Evolutionary conservation across 352 stramenopile genomes (phyloP).

Genomic region (Phytophthora megakarya): DNA sequence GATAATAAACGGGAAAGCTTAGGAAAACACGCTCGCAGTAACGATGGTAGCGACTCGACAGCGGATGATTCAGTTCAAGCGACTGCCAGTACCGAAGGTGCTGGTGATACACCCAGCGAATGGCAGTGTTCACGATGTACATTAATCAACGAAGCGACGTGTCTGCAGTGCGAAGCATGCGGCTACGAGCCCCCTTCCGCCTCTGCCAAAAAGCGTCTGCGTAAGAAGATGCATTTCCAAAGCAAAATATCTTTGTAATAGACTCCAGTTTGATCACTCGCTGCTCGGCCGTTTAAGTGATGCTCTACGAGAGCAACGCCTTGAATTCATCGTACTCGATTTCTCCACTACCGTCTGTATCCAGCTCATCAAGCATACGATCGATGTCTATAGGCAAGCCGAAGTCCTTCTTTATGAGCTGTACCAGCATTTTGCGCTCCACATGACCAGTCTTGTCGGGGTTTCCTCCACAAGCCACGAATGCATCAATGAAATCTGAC

Average conservation of each 20-base stretch:
- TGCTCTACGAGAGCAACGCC: constrained; percentile 78
- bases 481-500: constrained; percentile 97
- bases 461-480: constrained; percentile 94
- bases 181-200: constrained; percentile 50
- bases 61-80: constrained; percentile 19
- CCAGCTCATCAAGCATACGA: constrained; percentile 95
- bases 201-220: constrained; percentile 58
- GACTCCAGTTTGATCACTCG: constrained; percentile 24
- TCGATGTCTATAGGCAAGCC: constrained; percentile 96
- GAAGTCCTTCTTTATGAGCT: constrained; percentile 97
- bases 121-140: constrained; percentile 84
- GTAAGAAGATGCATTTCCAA: constrained; percentile 78
- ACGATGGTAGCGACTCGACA: constrained; percentile 33
- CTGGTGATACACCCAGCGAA: constrained; percentile 31
- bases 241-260: constrained; percentile 76
- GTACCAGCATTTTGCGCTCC: constrained; percentile 85
- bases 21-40: constrained; percentile 41
- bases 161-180: constrained; percentile 66
- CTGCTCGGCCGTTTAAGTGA: background rate
- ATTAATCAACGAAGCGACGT: constrained; percentile 70
- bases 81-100: constrained; percentile 22
- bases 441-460: constrained; percentile 93
- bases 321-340: constrained; percentile 98
- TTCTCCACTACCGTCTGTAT: constrained; percentile 93
- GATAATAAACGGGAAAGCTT: constrained; percentile 23